Evolutionary conservation across 495 filamentous ascomycete species (phyloP).

Genomic region (Lophium mytilinum): DNA sequence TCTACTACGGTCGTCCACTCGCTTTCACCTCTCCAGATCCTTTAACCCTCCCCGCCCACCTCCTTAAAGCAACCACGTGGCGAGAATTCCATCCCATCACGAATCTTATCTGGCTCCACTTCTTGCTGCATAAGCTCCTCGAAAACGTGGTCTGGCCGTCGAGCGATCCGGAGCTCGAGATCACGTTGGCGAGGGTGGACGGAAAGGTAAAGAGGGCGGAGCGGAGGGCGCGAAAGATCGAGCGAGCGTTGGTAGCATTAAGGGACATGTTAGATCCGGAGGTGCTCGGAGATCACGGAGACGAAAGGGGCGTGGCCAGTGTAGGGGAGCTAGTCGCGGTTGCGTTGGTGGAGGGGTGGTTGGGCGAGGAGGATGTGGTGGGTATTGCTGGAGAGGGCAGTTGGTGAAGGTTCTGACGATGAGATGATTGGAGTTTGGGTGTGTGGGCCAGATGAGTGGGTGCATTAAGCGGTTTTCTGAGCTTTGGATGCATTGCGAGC

Average conservation of each 20-base stretch:
- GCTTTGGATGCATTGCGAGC: no score
- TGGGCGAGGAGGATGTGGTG: constrained; percentile 29
- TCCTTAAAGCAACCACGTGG: constrained; percentile 19
- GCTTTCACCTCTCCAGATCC: neutral
- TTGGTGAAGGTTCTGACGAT: neutral
- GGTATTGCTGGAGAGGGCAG: constrained; percentile 2
- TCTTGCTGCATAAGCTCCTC: constrained; percentile 28
- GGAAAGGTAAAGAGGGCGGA: neutral
- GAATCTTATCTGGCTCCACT: constrained; percentile 38
- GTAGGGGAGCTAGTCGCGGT: constrained; percentile 28
- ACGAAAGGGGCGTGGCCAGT: constrained; percentile 11
- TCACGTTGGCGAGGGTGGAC: constrained; percentile 1
- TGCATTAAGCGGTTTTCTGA: no score
- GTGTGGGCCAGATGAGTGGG: no score
- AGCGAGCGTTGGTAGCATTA: constrained; percentile 21
- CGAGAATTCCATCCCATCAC: constrained; percentile 29
- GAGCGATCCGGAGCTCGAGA: neutral
- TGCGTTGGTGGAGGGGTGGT: constrained; percentile 30
- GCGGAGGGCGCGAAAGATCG: constrained; percentile 24
- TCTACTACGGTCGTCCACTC: constrained; percentile 19
- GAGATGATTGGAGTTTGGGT: no score
- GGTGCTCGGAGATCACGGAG: neutral
- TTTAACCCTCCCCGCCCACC: neutral
- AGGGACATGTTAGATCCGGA: constrained; percentile 23
- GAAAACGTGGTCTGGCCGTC: constrained; percentile 20